phyloP scores from a whole-genome alignment of 1,139 yeast species.

The Suzukiozyma palmioleophila region DNA sequence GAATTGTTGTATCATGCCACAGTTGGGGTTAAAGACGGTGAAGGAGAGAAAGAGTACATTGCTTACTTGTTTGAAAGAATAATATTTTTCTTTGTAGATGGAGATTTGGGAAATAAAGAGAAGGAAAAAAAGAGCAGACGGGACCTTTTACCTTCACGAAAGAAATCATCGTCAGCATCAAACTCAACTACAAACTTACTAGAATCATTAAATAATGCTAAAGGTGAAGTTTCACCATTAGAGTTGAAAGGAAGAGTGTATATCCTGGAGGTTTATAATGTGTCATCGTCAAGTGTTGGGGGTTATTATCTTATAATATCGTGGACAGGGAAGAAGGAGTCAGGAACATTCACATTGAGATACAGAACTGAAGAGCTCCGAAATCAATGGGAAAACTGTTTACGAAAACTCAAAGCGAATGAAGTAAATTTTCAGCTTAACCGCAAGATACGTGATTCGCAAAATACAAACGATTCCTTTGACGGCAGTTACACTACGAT shows the following conservation, averaged over 20 bases:
- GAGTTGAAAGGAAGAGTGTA: constrained; percentile 69
- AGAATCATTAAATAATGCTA: constrained; percentile 31
- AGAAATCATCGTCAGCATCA: constrained; percentile 34
- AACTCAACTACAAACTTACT: constrained; percentile 33
- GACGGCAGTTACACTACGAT: constrained; percentile 17
- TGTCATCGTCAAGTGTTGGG: constrained; percentile 32
- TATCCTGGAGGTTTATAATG: constrained; percentile 60
- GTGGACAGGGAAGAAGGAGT: constrained; percentile 78
- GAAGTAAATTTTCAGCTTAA: constrained; percentile 42
- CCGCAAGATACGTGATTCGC: constrained; percentile 37
- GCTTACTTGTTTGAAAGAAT: constrained; percentile 87
- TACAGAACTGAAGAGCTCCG: constrained; percentile 69
- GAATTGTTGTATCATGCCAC: constrained; percentile 74
- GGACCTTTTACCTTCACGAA: constrained; percentile 37
- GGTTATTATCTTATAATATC: constrained; percentile 62
- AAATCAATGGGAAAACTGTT: constrained; percentile 65
- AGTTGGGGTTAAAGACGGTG: constrained; percentile 73
- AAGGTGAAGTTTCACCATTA: constrained; percentile 30
- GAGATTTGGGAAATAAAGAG: constrained; percentile 19
- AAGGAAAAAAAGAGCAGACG: constrained; percentile 31
- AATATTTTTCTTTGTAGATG: constrained; percentile 69
- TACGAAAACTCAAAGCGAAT: constrained; percentile 39
- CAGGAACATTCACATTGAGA: constrained; percentile 67
- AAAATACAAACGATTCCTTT: constrained; percentile 25
- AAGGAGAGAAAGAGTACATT: constrained; percentile 81